Conservation (phyloP, 139 green algal genomes). For the Ettlia oleoabundans region DNA sequence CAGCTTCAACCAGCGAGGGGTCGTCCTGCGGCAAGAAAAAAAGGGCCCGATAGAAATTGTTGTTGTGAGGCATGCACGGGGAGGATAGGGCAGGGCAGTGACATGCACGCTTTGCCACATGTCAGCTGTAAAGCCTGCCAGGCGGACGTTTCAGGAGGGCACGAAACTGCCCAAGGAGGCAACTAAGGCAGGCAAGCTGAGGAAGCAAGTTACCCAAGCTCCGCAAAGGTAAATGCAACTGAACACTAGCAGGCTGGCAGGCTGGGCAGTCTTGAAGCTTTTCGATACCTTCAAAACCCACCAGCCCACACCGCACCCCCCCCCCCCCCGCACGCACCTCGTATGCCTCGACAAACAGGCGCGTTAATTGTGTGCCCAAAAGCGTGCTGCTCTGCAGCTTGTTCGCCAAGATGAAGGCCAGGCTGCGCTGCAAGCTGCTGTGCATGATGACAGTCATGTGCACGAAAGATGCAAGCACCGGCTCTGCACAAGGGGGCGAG, state of each 20-base stretch:
- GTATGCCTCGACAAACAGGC: slow-evolving; percentile 84
- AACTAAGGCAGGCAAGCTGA: not conserved
- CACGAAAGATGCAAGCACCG: slow-evolving; percentile 89
- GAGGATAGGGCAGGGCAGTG: no score
- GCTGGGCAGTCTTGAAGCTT: no score
- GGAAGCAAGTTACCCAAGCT: no score
- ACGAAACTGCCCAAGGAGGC: not conserved
- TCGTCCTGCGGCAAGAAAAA: slow-evolving; percentile 26
- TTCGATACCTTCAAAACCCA: not conserved
- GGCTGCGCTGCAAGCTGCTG: slow-evolving; percentile 73
- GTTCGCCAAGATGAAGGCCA: slow-evolving; percentile 96
- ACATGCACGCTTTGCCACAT: no score
- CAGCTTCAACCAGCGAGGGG: slow-evolving; percentile 68
- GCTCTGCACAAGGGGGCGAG: slow-evolving; percentile 64
- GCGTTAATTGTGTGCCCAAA: slow-evolving; percentile 92
- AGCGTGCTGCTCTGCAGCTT: slow-evolving; percentile 89
- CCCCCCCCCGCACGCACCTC: no score
- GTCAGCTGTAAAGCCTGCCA: no score
- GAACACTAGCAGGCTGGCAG: no score
- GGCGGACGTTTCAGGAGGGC: no score
- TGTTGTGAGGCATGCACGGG: not conserved
- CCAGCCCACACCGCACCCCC: not conserved
- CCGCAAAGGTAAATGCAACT: no score
- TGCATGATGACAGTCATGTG: slow-evolving; percentile 96
- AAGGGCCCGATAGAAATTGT: not conserved